Conservation (phyloP, 805 yeast genomes). For the Candida succiphila region DNA sequence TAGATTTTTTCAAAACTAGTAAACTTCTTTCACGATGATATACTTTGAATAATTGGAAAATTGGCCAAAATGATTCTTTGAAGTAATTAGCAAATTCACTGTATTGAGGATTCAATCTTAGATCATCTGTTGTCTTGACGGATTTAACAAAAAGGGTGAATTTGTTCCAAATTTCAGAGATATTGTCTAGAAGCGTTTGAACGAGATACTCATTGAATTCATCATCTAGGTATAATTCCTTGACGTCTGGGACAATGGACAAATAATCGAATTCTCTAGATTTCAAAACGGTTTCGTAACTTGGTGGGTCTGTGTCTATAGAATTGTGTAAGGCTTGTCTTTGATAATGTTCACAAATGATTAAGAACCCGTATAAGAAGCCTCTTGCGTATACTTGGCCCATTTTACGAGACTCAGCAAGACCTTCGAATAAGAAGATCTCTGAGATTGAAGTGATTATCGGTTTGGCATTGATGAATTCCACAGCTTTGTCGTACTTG, state of each 20-base stretch:
- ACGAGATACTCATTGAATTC: not conserved
- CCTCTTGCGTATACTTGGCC: not conserved
- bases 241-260: not conserved
- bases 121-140: too few species aligned
- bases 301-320: not conserved
- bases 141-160: not conserved
- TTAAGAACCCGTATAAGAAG: not conserved
- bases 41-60: not conserved
- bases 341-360: not conserved
- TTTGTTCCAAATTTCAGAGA: not conserved
- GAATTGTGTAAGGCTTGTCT: too few species aligned
- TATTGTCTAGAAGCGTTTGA: too few species aligned
- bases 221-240: conserved; percentile 1
- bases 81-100: not conserved
- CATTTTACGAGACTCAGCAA: not conserved
- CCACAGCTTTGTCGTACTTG: conserved; percentile 6
- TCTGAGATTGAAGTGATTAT: not conserved
- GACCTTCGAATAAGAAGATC: not conserved
- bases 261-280: not conserved
- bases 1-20: not conserved
- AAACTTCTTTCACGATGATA: not conserved
- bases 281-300: not conserved
- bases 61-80: not conserved
- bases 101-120: too few species aligned
- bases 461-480: conserved; percentile 5